Conservation (phyloP, 1,139 yeast genomes). For the Diutina scorzettiae region DNA sequence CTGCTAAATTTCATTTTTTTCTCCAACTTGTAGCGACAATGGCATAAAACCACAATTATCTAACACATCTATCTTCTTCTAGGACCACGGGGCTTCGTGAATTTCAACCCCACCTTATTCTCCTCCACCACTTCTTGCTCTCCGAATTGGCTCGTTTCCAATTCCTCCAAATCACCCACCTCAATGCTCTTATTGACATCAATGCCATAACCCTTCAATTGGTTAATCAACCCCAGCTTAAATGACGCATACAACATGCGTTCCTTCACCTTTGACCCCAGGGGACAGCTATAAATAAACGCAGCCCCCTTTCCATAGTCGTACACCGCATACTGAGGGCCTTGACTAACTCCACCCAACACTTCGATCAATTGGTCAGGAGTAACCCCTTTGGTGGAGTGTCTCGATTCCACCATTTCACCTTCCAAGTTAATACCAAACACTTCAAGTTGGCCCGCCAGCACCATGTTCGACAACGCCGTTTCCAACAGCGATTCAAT, state of each 20-base stretch:
- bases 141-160: slow-evolving; percentile 32
- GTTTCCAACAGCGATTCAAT: slow-evolving; percentile 16
- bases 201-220: slow-evolving; percentile 22
- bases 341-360: slow-evolving; percentile 9
- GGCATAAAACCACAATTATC: too few relatives aligned
- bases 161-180: slow-evolving; percentile 58
- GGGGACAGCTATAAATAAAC: slow-evolving; percentile 82
- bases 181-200: slow-evolving; percentile 37
- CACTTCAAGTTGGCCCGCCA: slow-evolving; percentile 11
- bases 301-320: slow-evolving; percentile 24
- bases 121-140: slow-evolving; percentile 7
- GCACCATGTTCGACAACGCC: slow-evolving; percentile 12
- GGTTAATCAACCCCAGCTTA: slow-evolving; percentile 52
- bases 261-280: slow-evolving; percentile 80
- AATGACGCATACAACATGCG: slow-evolving; percentile 89
- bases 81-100: slow-evolving; percentile 48
- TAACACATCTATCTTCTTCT: slow-evolving; percentile 26
- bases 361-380: slow-evolving; percentile 14
- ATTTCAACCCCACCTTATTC: slow-evolving; percentile 18
- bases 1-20: too few relatives aligned
- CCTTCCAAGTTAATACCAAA: slow-evolving; percentile 21
- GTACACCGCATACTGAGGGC: slow-evolving; percentile 39
- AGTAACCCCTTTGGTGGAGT: slow-evolving; percentile 10
- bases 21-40: too few relatives aligned
- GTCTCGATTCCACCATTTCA: slow-evolving; percentile 15